Evolutionary conservation across 768 basidiomycete species (phyloP).

Genomic region (Mycena vulgaris): DNA sequence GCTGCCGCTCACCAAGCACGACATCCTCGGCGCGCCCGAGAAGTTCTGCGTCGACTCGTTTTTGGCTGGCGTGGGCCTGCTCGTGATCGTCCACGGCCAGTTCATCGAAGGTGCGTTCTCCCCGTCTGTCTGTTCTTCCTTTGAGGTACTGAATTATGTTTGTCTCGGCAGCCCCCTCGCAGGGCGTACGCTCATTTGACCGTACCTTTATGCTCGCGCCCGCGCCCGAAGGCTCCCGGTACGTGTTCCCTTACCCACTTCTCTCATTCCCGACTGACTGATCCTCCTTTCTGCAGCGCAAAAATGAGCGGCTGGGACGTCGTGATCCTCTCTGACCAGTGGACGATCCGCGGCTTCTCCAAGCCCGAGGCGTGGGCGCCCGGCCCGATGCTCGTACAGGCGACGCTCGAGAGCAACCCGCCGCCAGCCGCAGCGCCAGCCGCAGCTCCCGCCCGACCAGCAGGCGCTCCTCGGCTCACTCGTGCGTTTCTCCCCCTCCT

Average conservation of each 20-base stretch:
- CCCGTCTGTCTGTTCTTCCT: constrained; percentile 1
- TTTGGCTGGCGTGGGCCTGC: constrained; percentile 53
- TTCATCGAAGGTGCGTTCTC: constrained; percentile 87
- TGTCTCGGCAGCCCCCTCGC: constrained; percentile 67
- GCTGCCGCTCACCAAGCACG: constrained; percentile 88
- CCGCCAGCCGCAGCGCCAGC: constrained; percentile 45
- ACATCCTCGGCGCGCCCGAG: constrained; percentile 81
- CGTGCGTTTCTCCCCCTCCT: constrained; percentile 59
- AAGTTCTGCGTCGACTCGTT: constrained; percentile 93
- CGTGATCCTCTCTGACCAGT: constrained; percentile 90
- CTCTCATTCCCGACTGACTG: constrained; percentile 35
- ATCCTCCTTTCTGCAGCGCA: constrained; percentile 63
- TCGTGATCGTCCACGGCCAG: constrained; percentile 74
- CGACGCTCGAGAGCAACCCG: constrained; percentile 45
- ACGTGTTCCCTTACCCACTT: constrained; percentile 50
- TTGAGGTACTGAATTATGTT: neutral
- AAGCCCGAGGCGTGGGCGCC: constrained; percentile 85
- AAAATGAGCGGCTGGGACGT: constrained; percentile 91
- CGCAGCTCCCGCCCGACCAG: constrained; percentile 57
- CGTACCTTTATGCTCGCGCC: constrained; percentile 91
- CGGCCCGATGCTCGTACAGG: constrained; percentile 83
- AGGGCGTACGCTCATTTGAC: constrained; percentile 93
- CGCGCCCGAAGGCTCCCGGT: constrained; percentile 88
- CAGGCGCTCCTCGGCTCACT: constrained; percentile 68
- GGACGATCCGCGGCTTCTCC: constrained; percentile 88